Evolutionary conservation across 495 filamentous ascomycete species (phyloP).

Genomic region (Penicillium fimorum): DNA sequence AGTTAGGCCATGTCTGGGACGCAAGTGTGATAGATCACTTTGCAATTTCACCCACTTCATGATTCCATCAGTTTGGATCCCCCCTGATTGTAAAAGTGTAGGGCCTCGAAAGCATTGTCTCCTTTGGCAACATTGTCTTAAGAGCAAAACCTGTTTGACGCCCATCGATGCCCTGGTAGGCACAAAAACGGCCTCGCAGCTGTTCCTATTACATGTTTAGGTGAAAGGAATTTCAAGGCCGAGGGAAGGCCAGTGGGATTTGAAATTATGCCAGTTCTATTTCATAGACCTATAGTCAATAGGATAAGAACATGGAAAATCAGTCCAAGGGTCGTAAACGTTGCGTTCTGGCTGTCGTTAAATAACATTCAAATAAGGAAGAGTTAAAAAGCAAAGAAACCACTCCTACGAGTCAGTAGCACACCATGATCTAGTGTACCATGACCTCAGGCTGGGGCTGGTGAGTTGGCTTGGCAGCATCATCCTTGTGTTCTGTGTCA

Average conservation of each 20-base stretch:
- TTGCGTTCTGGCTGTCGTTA: slow-evolving; percentile 31
- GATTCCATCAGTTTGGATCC: background rate
- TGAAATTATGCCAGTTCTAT: slow-evolving; percentile 30
- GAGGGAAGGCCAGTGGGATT: slow-evolving; percentile 1
- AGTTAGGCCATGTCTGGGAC: background rate
- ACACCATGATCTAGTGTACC: slow-evolving; percentile 45
- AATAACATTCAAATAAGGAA: slow-evolving; percentile 1
- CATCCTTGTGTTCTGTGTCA: slow-evolving; percentile 49
- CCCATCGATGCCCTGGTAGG: background rate
- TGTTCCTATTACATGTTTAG: background rate
- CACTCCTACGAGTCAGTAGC: background rate
- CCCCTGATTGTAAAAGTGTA: background rate
- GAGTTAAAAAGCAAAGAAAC: background rate
- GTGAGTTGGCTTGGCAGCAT: slow-evolving; percentile 35
- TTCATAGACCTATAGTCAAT: slow-evolving; percentile 29
- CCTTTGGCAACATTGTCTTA: background rate
- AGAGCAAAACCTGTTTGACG: background rate
- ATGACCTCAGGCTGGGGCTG: slow-evolving; percentile 50
- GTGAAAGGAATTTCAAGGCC: background rate
- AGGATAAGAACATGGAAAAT: slow-evolving; percentile 14
- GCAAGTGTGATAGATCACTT: slow-evolving; percentile 2
- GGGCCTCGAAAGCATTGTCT: background rate
- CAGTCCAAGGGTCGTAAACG: slow-evolving; percentile 34
- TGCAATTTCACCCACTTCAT: background rate
- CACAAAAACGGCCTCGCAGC: background rate